Percentiles rank a stretch among this genome's conserved stretches.
Evolutionary conservation across 2,329 filamentous ascomycete species (phyloP).

Genomic region (Colletotrichum tropicicola): DNA sequence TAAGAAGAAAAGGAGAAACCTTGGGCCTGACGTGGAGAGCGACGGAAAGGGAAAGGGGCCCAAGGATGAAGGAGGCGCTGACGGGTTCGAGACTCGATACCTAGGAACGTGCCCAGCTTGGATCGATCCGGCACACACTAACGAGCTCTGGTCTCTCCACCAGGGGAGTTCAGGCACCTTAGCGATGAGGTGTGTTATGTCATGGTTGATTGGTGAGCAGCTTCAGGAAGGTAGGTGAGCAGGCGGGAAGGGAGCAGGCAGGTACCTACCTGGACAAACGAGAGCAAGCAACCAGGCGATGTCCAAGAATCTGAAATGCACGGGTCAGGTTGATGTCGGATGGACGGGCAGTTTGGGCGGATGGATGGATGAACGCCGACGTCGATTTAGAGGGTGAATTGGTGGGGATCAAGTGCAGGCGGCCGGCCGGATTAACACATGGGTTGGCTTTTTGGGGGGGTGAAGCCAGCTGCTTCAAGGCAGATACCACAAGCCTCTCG

Average conservation of each 20-base stretch:
- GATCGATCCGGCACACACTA: constrained; percentile 9
- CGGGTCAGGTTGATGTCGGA: constrained; percentile 4
- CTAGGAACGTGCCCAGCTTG: constrained; percentile 8
- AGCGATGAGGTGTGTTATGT: too few species aligned
- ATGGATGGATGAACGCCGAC: neutral
- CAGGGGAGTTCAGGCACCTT: too few species aligned
- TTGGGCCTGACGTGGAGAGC: neutral
- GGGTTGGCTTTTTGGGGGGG: neutral
- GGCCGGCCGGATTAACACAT: neutral
- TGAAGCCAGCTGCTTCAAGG: constrained; percentile 8
- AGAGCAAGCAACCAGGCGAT: neutral
- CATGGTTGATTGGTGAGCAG: too few species aligned
- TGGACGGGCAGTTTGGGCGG: neutral
- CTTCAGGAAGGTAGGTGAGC: neutral
- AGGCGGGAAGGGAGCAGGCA: neutral
- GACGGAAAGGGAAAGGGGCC: constrained; percentile 25
- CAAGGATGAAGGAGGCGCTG: constrained; percentile 8
- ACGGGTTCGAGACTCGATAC: constrained; percentile 20
- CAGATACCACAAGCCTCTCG: neutral
- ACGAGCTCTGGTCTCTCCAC: neutral
- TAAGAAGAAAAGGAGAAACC: neutral
- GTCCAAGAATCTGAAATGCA: constrained; percentile 6
- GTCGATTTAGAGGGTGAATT: neutral
- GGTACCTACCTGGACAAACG: neutral
- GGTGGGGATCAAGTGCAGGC: neutral